Conservation (phyloP, 2,329 filamentous ascomycete species). For the Colletotrichum spinosum region DNA sequence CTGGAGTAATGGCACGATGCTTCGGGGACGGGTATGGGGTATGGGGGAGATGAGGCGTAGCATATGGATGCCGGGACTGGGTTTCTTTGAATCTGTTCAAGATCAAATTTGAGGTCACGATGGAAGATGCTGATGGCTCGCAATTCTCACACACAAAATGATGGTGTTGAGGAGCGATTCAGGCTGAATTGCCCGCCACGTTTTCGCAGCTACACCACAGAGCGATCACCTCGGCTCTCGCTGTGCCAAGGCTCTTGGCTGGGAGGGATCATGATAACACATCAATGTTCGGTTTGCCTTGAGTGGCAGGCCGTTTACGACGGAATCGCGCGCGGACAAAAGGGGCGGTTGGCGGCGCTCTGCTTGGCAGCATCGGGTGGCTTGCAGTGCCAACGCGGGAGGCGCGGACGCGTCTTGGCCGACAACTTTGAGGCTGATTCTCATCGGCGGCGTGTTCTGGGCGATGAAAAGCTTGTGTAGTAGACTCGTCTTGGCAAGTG, state of each 20-base stretch:
- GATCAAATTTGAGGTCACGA: neutral
- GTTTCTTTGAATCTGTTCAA: neutral
- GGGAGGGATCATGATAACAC: neutral
- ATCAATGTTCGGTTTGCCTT: neutral
- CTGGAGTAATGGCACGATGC: slow-evolving; percentile 19
- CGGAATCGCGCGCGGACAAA: neutral
- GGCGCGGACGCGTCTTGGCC: slow-evolving; percentile 26
- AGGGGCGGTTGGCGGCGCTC: neutral
- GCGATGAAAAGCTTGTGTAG: slow-evolving; percentile 18
- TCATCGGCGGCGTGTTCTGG: neutral
- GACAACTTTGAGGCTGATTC: neutral
- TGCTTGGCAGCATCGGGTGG: slow-evolving; percentile 34
- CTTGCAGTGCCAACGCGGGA: slow-evolving; percentile 34
- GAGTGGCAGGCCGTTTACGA: neutral
- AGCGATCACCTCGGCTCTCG: neutral
- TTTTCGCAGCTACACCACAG: slow-evolving; percentile 8
- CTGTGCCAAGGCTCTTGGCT: slow-evolving; percentile 16
- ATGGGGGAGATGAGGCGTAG: slow-evolving; percentile 19
- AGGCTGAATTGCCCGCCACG: slow-evolving; percentile 9
- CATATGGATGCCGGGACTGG: neutral
- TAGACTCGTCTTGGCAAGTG: neutral
- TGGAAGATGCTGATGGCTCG: neutral
- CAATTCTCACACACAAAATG: neutral
- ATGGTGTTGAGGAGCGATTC: neutral
- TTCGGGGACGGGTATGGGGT: slow-evolving; percentile 3